These are phyloP conservation scores for Dendryphion nanum DNA, from an alignment of 2,329 filamentous ascomycete genomes.

Conservation along the genomic window DNA sequence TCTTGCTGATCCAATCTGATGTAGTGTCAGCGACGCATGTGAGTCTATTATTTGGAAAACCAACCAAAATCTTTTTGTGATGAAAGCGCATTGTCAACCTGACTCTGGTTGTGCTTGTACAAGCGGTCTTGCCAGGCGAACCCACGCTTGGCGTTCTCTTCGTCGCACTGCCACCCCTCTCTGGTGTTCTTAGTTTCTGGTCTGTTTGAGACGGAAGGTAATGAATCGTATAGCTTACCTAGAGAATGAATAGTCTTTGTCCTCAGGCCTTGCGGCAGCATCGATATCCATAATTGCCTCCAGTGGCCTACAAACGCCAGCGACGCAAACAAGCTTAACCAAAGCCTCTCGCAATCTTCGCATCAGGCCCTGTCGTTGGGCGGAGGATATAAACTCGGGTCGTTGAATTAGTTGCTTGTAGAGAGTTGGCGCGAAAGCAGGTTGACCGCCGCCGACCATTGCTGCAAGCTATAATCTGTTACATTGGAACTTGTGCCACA, in stretches of 20 bases:
- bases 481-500: not conserved
- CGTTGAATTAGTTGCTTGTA: conserved; percentile 56
- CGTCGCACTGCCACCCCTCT: conserved; percentile 58
- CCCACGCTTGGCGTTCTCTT: conserved; percentile 54
- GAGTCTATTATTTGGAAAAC: conserved; percentile 1
- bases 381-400: conserved; percentile 45
- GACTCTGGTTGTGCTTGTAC: conserved; percentile 51
- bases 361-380: conserved; percentile 49
- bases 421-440: conserved; percentile 52
- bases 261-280: conserved; percentile 53
- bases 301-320: conserved; percentile 63
- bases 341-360: conserved; percentile 57
- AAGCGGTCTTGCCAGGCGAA: conserved; percentile 57
- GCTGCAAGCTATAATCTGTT: conserved; percentile 35
- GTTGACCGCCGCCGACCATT: conserved; percentile 53
- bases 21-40: not conserved
- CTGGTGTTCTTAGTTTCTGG: conserved; percentile 13
- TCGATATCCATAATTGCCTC: conserved; percentile 59
- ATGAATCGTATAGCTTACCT: conserved; percentile 36
- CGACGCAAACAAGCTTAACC: conserved; percentile 56
- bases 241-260: conserved; percentile 56
- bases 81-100: conserved; percentile 39
- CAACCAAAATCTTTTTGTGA: conserved; percentile 48
- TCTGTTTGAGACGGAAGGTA: not conserved
- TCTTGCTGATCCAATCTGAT: conserved; percentile 49